phyloP scores from a whole-genome alignment of 352 stramenopile genomes.

The Blastocystis sp. region DNA sequence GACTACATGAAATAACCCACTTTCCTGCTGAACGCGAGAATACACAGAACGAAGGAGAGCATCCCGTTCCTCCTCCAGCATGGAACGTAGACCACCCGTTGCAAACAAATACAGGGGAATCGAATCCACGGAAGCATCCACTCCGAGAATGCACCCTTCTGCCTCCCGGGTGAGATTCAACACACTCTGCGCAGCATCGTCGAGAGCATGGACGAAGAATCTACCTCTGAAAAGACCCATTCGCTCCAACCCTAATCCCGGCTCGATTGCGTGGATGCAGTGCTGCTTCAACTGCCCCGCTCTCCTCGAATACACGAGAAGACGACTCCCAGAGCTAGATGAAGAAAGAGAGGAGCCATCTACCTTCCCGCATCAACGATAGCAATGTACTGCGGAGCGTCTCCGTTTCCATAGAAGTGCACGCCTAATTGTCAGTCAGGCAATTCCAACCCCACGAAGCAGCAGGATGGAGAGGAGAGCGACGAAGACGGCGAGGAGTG shows the following conservation, averaged over 20 bases:
- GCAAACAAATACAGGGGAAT: constrained; percentile 47
- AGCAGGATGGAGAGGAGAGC: background rate
- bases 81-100: constrained; percentile 27
- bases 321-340: constrained; percentile 52
- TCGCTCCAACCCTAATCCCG: constrained; percentile 18
- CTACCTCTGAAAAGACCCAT: background rate
- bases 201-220: constrained; percentile 11
- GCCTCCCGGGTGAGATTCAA: background rate
- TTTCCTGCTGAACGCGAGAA: background rate
- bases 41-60: background rate
- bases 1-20: background rate
- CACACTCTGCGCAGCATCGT: background rate
- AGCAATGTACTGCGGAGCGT: background rate
- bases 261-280: constrained; percentile 20
- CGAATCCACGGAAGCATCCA: too few species aligned
- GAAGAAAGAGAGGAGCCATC: background rate
- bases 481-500: background rate
- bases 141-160: background rate
- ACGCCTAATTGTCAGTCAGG: too few species aligned
- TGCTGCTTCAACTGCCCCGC: background rate
- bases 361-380: constrained; percentile 62
- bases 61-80: background rate
- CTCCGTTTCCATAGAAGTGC: too few species aligned
- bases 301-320: constrained; percentile 25
- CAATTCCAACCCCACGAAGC: background rate